These are phyloP conservation scores for Nakazawaea ishiwadae DNA, from an alignment of 805 yeast genomes.

Conservation along the genomic window DNA sequence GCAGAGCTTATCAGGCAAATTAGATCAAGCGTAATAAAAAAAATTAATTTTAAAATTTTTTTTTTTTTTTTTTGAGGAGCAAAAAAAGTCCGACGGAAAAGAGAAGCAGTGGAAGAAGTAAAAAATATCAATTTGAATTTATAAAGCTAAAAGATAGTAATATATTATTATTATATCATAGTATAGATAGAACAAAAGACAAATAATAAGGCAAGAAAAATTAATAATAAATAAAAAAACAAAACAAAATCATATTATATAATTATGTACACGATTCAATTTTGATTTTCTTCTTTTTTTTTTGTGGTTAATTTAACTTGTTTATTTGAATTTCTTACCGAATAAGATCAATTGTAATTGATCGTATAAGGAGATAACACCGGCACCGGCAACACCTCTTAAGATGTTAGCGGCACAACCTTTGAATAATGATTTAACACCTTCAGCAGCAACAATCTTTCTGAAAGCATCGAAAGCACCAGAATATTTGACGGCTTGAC, in stretches of 20 bases:
- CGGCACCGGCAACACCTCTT: conserved; percentile 99
- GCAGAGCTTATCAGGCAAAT: not conserved
- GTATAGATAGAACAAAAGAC: not conserved
- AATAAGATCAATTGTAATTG: conserved; percentile 91
- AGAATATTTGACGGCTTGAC: conserved; percentile 94
- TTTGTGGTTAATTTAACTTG: not conserved
- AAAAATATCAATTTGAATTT: too few relatives aligned
- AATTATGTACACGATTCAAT: conserved; percentile 1
- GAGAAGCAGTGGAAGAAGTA: too few relatives aligned
- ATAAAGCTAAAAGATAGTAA: too few relatives aligned
- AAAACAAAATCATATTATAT: not conserved
- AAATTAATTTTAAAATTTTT: too few relatives aligned
- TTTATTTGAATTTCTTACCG: conserved; percentile 84
- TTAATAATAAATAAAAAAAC: not conserved
- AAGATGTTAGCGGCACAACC: conserved; percentile 99
- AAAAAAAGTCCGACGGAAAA: too few relatives aligned
- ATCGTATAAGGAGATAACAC: conserved; percentile 97
- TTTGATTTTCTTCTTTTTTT: too few relatives aligned
- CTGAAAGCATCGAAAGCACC: conserved; percentile 93
- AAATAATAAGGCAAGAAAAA: too few relatives aligned
- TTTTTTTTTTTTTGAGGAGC: too few relatives aligned
- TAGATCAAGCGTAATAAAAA: too few relatives aligned
- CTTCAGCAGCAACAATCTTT: conserved; percentile 93
- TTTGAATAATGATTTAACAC: conserved; percentile 89
- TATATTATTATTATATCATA: not conserved